These are phyloP conservation scores for Ampelocalamus luodianensis DNA, from an alignment of 176 grass and related monocot species.

Conservation along the genomic window DNA sequence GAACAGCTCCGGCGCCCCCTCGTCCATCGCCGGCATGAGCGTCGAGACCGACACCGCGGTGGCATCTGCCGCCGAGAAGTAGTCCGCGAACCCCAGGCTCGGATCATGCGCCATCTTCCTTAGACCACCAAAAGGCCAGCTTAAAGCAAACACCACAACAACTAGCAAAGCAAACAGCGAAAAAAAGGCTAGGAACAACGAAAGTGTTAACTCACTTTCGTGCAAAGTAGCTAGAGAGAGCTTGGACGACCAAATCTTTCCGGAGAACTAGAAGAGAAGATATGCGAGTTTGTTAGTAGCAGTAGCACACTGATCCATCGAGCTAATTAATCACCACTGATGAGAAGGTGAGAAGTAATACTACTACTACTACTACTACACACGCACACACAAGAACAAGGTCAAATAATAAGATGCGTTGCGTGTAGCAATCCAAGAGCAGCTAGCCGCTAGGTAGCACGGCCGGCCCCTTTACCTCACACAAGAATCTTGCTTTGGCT, in stretches of 20 bases:
- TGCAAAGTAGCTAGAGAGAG: slow-evolving; percentile 31
- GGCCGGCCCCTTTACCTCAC: slow-evolving; percentile 21
- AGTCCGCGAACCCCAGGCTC: slow-evolving; percentile 60
- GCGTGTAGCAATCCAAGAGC: slow-evolving; percentile 46
- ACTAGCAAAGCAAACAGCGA: not conserved
- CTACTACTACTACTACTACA: not conserved
- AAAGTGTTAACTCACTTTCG: slow-evolving; percentile 48
- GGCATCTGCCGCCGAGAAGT: slow-evolving; percentile 51
- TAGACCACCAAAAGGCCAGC: not conserved
- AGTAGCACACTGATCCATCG: slow-evolving; percentile 28
- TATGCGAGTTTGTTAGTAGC: not conserved
- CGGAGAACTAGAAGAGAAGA: not conserved
- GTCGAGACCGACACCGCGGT: slow-evolving; percentile 32
- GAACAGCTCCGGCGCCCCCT: slow-evolving; percentile 62
- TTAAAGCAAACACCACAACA: slow-evolving; percentile 1
- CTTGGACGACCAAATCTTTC: slow-evolving; percentile 51
- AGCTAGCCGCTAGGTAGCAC: not conserved
- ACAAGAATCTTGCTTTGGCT: slow-evolving; percentile 60
- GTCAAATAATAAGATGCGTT: slow-evolving; percentile 36
- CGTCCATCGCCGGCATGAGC: slow-evolving; percentile 57
- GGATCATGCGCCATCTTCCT: slow-evolving; percentile 68
- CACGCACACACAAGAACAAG: not conserved
- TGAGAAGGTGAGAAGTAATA: not conserved
- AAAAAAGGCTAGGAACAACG: not conserved
- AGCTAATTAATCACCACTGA: slow-evolving; percentile 1